Percentiles rank a stretch among this genome's conserved stretches.
These are phyloP conservation scores for Wickerhamomyces sp. DNA, from an alignment of 1,139 yeast species.

Conservation along the genomic window DNA sequence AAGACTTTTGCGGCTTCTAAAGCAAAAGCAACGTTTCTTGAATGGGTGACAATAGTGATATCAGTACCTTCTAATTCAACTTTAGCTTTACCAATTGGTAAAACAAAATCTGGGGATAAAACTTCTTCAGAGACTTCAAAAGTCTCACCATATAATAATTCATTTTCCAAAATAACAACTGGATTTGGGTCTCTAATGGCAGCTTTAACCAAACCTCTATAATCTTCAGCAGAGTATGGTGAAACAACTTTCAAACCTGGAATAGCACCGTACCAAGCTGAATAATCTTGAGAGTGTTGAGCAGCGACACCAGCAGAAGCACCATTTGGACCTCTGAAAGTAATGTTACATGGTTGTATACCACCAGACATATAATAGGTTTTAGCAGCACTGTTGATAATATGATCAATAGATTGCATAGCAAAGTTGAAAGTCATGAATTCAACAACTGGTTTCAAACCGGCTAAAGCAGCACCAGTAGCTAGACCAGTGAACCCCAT, in stretches of 20 bases:
- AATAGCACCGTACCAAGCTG: slow-evolving; percentile 97
- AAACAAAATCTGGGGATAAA: slow-evolving; percentile 76
- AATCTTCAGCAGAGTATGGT: slow-evolving; percentile 94
- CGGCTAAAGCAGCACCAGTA: slow-evolving; percentile 96
- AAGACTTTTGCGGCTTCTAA: slow-evolving; percentile 86
- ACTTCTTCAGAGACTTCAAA: slow-evolving; percentile 90
- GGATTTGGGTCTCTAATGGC: slow-evolving; percentile 99
- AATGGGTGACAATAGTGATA: slow-evolving; percentile 82
- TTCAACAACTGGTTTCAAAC: slow-evolving; percentile 95
- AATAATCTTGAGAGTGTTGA: slow-evolving; percentile 96
- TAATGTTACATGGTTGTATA: slow-evolving; percentile 92
- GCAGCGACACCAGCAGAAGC: slow-evolving; percentile 99
- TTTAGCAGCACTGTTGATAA: slow-evolving; percentile 97
- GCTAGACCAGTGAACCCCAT: slow-evolving; percentile 98
- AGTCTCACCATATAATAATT: slow-evolving; percentile 86
- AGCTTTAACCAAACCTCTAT: slow-evolving; percentile 92
- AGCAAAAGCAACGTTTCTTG: slow-evolving; percentile 84
- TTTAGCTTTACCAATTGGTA: slow-evolving; percentile 96
- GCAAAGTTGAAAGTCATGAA: slow-evolving; percentile 99
- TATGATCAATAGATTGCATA: slow-evolving; percentile 98
- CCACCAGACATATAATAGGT: slow-evolving; percentile 99
- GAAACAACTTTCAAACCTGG: slow-evolving; percentile 97
- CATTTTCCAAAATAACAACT: slow-evolving; percentile 92
- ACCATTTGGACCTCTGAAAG: slow-evolving; percentile 99
- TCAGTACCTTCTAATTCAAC: slow-evolving; percentile 91